These are phyloP conservation scores for Populus hybrid DNA, from an alignment of 441 rosid species.

Conservation along the genomic window DNA sequence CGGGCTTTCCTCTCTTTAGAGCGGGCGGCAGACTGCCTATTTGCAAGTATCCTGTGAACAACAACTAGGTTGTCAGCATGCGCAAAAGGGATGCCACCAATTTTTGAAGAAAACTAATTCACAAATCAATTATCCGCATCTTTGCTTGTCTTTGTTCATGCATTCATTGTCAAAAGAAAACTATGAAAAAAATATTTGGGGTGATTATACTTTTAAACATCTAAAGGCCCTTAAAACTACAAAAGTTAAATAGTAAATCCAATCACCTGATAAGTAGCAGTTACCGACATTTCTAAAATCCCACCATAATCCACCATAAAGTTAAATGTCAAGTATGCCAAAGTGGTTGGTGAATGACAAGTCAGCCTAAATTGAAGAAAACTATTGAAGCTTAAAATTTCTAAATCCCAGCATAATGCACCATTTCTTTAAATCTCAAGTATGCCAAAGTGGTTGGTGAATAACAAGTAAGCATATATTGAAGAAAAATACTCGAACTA, in stretches of 20 bases:
- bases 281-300: too few relatives aligned
- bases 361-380: too few relatives aligned
- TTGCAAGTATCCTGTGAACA: conserved; percentile 66
- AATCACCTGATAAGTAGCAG: too few relatives aligned
- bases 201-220: too few relatives aligned
- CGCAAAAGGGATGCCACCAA: not conserved
- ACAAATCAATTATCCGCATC: not conserved
- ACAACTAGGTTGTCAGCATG: not conserved
- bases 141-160: not conserved
- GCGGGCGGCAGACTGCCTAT: conserved; percentile 79
- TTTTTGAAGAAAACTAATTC: not conserved
- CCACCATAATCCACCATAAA: not conserved
- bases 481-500: not conserved
- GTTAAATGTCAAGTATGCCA: too few relatives aligned
- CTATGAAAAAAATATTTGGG: not conserved
- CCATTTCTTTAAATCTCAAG: not conserved
- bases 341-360: too few relatives aligned
- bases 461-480: not conserved
- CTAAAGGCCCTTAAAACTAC: not conserved
- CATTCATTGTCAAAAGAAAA: not conserved
- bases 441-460: not conserved
- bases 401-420: not conserved
- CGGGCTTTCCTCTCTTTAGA: conserved; percentile 83
- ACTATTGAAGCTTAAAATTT: too few relatives aligned
- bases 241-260: not conserved